Percentiles rank a stretch among this genome's conserved stretches.
These are phyloP conservation scores for Crotalaria pallida DNA, from an alignment of 306 rosid genomes.

Conservation along the genomic window DNA sequence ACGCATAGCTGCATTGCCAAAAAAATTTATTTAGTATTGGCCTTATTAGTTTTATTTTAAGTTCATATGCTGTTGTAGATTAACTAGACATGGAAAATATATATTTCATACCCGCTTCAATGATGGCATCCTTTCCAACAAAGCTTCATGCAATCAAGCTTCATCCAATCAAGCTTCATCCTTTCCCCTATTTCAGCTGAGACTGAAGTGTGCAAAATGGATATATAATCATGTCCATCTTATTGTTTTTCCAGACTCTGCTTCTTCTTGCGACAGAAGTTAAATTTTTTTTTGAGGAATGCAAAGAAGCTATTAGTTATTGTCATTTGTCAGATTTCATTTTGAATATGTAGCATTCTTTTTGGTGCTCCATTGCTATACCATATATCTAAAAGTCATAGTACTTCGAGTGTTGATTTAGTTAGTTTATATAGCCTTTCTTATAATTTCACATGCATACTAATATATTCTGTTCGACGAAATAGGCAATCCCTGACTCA, in stretches of 20 bases:
- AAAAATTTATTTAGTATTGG: neutral
- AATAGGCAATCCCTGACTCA: slow-evolving; percentile 77
- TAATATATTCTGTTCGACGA: slow-evolving; percentile 14
- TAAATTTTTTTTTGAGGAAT: no score
- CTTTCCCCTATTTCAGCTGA: neutral
- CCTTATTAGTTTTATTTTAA: neutral
- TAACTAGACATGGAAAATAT: neutral
- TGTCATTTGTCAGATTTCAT: slow-evolving; percentile 3
- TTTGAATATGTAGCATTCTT: neutral
- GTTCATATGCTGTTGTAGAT: neutral
- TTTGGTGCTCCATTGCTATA: neutral
- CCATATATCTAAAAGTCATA: neutral
- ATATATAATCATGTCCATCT: neutral
- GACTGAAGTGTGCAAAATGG: neutral
- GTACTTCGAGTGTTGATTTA: neutral
- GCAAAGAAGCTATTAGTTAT: neutral
- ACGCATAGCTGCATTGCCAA: neutral
- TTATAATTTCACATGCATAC: neutral
- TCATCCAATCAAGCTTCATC: neutral
- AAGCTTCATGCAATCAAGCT: neutral
- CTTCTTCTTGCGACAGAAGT: neutral
- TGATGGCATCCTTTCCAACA: neutral
- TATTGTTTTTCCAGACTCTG: neutral
- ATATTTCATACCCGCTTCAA: neutral
- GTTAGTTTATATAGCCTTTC: neutral